Evolutionary conservation across 2,329 filamentous ascomycete species (phyloP).

Genomic region (Sarocladium oryzae): DNA sequence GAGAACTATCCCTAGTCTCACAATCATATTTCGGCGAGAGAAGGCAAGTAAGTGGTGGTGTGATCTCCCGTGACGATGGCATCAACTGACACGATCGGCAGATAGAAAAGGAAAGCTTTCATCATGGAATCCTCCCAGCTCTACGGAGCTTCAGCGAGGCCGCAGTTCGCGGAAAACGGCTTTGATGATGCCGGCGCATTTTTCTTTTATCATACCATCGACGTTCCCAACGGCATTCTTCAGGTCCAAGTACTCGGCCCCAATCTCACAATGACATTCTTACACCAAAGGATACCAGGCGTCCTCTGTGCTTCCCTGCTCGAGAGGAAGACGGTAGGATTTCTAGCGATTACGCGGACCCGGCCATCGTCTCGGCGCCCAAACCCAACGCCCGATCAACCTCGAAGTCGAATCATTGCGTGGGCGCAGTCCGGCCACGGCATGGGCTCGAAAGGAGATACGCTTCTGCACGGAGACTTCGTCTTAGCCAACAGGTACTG

Average conservation of each 20-base stretch:
- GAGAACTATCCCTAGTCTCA: too few species aligned
- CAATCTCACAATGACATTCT: slow-evolving; percentile 23
- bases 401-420: slow-evolving; percentile 20
- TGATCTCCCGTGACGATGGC: too few species aligned
- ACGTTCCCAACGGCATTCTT: slow-evolving; percentile 18
- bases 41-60: too few species aligned
- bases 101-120: too few species aligned
- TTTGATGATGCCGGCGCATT: slow-evolving; percentile 14
- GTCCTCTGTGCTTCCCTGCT: slow-evolving; percentile 9
- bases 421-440: slow-evolving; percentile 30
- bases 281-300: slow-evolving; percentile 18
- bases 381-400: neutral
- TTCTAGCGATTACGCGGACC: slow-evolving; percentile 19
- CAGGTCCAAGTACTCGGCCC: slow-evolving; percentile 25
- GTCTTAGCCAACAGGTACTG: slow-evolving; percentile 26
- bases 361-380: too few species aligned
- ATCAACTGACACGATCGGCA: too few species aligned
- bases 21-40: too few species aligned
- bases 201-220: slow-evolving; percentile 27
- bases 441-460: slow-evolving; percentile 20
- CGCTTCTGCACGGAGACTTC: neutral
- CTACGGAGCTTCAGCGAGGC: slow-evolving; percentile 11
- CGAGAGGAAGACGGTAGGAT: slow-evolving; percentile 24
- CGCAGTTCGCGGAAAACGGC: neutral
- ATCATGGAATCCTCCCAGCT: slow-evolving; percentile 13